Base-by-base conservation (phyloP, 805 yeast genomes). In the Suhomyces kilbournensis region DNA sequence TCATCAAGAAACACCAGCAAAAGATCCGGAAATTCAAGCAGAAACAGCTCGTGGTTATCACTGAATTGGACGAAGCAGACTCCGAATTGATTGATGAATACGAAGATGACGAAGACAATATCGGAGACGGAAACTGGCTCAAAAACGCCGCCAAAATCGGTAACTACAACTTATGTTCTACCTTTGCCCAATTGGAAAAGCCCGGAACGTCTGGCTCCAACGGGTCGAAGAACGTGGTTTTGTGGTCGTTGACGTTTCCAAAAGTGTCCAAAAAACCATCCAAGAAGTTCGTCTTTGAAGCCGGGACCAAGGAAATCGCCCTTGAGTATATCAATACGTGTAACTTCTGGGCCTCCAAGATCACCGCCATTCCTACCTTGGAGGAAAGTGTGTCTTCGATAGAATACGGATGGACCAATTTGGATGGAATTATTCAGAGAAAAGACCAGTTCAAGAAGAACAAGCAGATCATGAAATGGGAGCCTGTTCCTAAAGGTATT, bases 261-360 rank as follows among this genome's bases (percentile, higher is more conserved):
- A 72, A 70, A 32, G 61, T 63, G 3, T 68, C 74, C 38, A 62
- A 70, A 38, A 65, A 56, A 44, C 64, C 62, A 9, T 67, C 70
- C 25, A 75, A 74, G 56, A 75, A 72, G 53, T 70, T 87, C 15
- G 71, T 83, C 28, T 86, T 88, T 65, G 84, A 82, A 67, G 83
- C 90, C 0, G 85, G 86, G 9, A 82, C 89, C 12, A 64, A 72
- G 22, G 88, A 84, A 58, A 80, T 81, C 53, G 94, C 96, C 0
- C 69, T 72, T 43, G 87, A 83, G 62, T 89, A 81, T 67, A 82
- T 88, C 15, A 81, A 85, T 58, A 83, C 93, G 4, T 85, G 94
- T 68, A 91, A 90, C 67, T 91, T 88, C 65, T 91, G 97, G 97
- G 89, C 96, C 2, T 88, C 93, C 1, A 80, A 94, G 57, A 79